Evolutionary conservation across 768 basidiomycete species (phyloP), one percentile per base, ranked within the genome.

Genomic region (Fistulinella prunicolor): DNA sequence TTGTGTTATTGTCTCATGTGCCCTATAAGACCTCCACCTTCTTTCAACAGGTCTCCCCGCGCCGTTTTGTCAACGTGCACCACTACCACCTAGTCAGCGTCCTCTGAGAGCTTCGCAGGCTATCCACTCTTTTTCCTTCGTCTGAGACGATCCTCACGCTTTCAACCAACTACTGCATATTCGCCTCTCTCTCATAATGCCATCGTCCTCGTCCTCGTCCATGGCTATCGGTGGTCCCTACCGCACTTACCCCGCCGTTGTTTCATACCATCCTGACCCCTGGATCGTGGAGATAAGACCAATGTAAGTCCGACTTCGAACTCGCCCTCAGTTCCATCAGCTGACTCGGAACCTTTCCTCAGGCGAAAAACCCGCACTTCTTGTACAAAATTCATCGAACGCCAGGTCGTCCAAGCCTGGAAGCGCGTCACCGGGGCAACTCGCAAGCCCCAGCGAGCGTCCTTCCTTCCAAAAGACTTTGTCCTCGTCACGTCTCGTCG

Each of bases 381-480:
- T 4, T 67, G 65, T 53, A 64, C 72, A 12, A 81, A 79, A 51
- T 66, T 64, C 57, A 63, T 86, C 48, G 76, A 81, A 57, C 82
- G 84, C 46, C 79, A 77, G 61, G 66, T 84, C 50, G 64, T 85
- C 44, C 68, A 72, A 36, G 70, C 75, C 9, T 86, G 84, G 84
- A 86, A 86, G 59, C 66, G 73, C 32, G 64, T 85, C 58, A 83
- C 82, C 21, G 69, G 73, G 20, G 67, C 70, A 24, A 73, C 78
- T 26, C 79, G 78, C 52, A 80, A 73, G 44, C 69, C 69, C 28
- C 73, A 76, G 21, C 76, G 80, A 35, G 70, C 73, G 6, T 82
- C 83, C 3, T 61, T 77, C 58, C 68, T 83, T 40, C 75, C 79
- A 24, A 73, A 75, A 20, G 82, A 82, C 60, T 85, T 85, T 61